phyloP scores from a whole-genome alignment of 345 rosid genomes.

The Theobroma cacao region DNA sequence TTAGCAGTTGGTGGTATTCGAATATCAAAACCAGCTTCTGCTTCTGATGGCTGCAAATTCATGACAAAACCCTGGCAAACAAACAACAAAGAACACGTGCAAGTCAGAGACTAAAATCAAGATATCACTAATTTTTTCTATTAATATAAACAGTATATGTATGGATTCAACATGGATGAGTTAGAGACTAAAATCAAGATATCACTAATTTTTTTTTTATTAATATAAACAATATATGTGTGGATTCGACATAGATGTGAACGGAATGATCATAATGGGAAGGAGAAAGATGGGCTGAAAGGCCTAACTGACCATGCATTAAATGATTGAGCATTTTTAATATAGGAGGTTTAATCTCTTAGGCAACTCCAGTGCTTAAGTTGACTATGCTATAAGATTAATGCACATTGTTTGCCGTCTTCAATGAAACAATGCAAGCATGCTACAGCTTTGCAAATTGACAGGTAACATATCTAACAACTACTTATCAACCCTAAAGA shows the following conservation, averaged over 20 bases:
- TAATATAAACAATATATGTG: neutral
- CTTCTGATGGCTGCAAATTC: slow-evolving; percentile 98
- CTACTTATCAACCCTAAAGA: neutral
- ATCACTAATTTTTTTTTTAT: neutral
- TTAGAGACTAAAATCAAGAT: neutral
- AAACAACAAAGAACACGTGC: slow-evolving; percentile 13
- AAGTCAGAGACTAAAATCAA: neutral
- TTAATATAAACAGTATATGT: neutral
- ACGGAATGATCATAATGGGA: neutral
- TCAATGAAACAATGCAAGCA: neutral
- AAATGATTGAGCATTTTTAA: neutral
- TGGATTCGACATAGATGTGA: too few species aligned
- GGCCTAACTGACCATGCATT: neutral
- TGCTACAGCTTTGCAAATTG: neutral
- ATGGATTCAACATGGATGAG: too few species aligned
- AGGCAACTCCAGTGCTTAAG: neutral
- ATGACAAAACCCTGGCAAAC: slow-evolving; percentile 77
- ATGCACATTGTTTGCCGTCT: neutral
- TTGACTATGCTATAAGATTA: neutral
- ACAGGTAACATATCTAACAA: neutral
- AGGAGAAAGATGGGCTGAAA: neutral
- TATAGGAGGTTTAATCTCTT: neutral
- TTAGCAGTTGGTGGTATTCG: slow-evolving; percentile 78
- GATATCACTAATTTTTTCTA: neutral
- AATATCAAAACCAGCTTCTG: slow-evolving; percentile 94